Percentiles rank a stretch among this genome's conserved stretches.
Evolutionary conservation across 2,329 filamentous ascomycete species (phyloP).

Genomic region (Sporothrix humicola): DNA sequence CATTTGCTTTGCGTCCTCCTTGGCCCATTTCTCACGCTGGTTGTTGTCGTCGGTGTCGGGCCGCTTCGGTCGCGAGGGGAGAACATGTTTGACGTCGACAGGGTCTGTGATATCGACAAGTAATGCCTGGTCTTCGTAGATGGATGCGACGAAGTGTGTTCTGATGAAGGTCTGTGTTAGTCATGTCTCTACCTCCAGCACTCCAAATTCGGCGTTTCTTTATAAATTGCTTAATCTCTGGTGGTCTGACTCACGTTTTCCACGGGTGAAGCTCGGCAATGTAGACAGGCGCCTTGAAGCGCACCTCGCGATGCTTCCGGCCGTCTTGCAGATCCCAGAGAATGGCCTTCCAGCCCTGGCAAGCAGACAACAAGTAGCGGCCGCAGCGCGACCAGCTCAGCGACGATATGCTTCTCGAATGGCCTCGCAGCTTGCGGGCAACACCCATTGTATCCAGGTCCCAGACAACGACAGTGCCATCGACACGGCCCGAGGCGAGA

Average conservation of each 20-base stretch:
- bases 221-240: background rate
- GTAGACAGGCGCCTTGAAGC: constrained; percentile 92
- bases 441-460: constrained; percentile 98
- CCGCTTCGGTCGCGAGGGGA: constrained; percentile 83
- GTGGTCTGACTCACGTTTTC: constrained; percentile 60
- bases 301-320: constrained; percentile 78
- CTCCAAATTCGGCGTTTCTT: background rate
- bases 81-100: constrained; percentile 73
- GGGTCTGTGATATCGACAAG: constrained; percentile 79
- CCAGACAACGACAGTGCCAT: constrained; percentile 94
- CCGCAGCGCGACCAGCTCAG: constrained; percentile 94
- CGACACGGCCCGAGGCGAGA: constrained; percentile 89
- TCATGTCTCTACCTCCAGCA: background rate
- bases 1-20: constrained; percentile 91
- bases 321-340: constrained; percentile 84
- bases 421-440: constrained; percentile 89
- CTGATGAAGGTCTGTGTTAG: background rate
- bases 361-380: constrained; percentile 87
- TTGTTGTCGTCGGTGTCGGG: constrained; percentile 72
- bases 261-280: constrained; percentile 93
- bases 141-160: constrained; percentile 81
- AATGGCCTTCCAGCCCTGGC: constrained; percentile 95
- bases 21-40: constrained; percentile 79
- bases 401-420: constrained; percentile 92
- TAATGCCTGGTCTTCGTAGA: constrained; percentile 91